Evolutionary conservation across 2,329 filamentous ascomycete species (phyloP).

Genomic region (Teratosphaeria epicoccoides): DNA sequence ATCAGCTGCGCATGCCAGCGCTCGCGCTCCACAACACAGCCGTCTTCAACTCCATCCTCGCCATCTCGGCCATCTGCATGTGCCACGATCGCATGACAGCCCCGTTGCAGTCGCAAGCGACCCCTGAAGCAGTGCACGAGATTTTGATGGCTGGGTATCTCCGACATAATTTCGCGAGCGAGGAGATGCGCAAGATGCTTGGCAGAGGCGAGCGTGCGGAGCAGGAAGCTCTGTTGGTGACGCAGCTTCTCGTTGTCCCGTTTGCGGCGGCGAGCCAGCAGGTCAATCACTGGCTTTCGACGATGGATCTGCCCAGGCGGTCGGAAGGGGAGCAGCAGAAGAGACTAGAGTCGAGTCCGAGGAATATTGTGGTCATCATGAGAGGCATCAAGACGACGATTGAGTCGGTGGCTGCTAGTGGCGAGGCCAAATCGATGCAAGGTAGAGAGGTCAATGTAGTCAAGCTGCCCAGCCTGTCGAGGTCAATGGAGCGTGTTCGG

Average conservation of each 20-base stretch:
- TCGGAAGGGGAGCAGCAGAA: not conserved
- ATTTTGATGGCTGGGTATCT: not conserved
- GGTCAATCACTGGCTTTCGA: not conserved
- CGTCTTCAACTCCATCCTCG: not conserved
- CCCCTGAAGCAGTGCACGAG: not conserved
- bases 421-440: not conserved
- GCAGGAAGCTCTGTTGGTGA: not conserved
- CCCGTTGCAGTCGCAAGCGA: not conserved
- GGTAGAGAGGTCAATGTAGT: not conserved
- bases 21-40: not conserved
- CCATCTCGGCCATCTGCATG: not conserved
- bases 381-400: not conserved
- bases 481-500: not conserved
- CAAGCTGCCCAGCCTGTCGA: not conserved
- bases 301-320: not conserved
- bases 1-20: not conserved
- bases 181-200: not conserved
- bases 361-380: not conserved
- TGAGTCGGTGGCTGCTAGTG: not conserved
- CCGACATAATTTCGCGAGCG: not conserved
- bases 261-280: not conserved
- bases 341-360: not conserved
- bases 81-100: not conserved
- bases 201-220: not conserved
- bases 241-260: not conserved